phyloP scores from a whole-genome alignment of 768 basidiomycete genomes.

The Gloeostereum incarnatum region DNA sequence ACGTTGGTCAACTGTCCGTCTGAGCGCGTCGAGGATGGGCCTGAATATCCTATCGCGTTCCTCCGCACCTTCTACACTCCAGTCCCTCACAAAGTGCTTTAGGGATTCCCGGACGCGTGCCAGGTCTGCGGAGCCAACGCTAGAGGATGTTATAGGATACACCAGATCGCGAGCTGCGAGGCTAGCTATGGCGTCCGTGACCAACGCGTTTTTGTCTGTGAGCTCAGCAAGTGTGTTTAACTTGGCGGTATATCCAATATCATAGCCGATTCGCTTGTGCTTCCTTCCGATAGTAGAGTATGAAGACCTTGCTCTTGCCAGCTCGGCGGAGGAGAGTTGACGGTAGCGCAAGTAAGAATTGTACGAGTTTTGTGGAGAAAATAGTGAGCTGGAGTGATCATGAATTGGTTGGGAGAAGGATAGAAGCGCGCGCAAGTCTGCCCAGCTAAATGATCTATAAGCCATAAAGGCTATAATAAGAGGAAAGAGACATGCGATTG shows the following conservation, averaged over 20 bases:
- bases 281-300: conserved; percentile 33
- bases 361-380: conserved; percentile 35
- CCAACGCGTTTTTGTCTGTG: conserved; percentile 17
- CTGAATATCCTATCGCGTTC: conserved; percentile 50
- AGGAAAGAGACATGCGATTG: conserved; percentile 29
- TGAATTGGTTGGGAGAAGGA: conserved; percentile 12
- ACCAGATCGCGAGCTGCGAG: conserved; percentile 22
- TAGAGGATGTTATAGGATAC: conserved; percentile 16
- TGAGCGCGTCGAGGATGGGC: conserved; percentile 45
- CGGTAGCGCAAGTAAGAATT: conserved; percentile 34
- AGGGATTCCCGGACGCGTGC: conserved; percentile 47
- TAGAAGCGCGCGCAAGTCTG: conserved; percentile 18
- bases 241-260: conserved; percentile 46
- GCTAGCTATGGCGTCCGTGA: conserved; percentile 30
- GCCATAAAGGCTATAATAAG: conserved; percentile 22
- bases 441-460: conserved; percentile 15
- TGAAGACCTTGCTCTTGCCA: conserved; percentile 28
- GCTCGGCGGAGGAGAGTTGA: conserved; percentile 29
- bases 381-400: conserved; percentile 18
- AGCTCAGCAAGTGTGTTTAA: conserved; percentile 29
- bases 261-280: conserved; percentile 39
- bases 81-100: conserved; percentile 65
- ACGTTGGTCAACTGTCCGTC: conserved; percentile 6
- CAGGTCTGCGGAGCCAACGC: conserved; percentile 23
- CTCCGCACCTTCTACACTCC: conserved; percentile 46